Evolutionary conservation across 2,329 filamentous ascomycete species (phyloP), one percentile per base, ranked within the genome.

Genomic region (Phialocephala sp.): DNA sequence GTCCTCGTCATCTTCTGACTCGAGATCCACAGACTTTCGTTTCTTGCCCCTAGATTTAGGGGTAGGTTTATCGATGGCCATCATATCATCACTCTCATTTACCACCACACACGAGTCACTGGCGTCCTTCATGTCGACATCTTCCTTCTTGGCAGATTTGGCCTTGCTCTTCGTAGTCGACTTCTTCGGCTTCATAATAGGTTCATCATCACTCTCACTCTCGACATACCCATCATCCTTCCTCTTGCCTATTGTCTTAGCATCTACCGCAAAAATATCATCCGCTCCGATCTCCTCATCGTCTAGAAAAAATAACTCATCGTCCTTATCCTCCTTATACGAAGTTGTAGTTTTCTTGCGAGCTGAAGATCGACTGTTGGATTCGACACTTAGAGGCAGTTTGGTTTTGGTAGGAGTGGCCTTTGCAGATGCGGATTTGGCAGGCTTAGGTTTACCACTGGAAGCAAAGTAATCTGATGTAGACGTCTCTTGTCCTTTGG

Each of bases 201-300:
- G 75, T 57, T 92, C 88, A 37, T 93, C 90, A 62, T 95, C 92
- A 56, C 89, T 84, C 22, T 87, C 87, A 60, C 80, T 81, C 66
- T 91, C 90, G 65, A 86, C 84, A 63, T 94, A 92, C 61, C 92
- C 89, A 74, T 95, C 91, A 47, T 88, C 88, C 72, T 88, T 90
- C 58, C 86, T 83, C 75, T 88, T 92, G 64, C 85, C 81, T 37
- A 4, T 15, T 57, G 85, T 85, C 75, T 88, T 90, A 39, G 84
- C 85, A 69, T 92, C 88, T 4, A 90, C 89, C 15, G 89, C 91
- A 77, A 94, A 94, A 22, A 97, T 93, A 72, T 97, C 94, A 69
- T 93, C 91, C n/a, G 87, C 90, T 2, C 86, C 89, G 54, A 92
- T 87, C n/a, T 89, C 89, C 60, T 91, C 89, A 61, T 91, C 90